Percentiles rank a stretch among this genome's conserved stretches.
Conservation (phyloP, 306 rosid genomes). For the Cyclanthera cordifolia region DNA sequence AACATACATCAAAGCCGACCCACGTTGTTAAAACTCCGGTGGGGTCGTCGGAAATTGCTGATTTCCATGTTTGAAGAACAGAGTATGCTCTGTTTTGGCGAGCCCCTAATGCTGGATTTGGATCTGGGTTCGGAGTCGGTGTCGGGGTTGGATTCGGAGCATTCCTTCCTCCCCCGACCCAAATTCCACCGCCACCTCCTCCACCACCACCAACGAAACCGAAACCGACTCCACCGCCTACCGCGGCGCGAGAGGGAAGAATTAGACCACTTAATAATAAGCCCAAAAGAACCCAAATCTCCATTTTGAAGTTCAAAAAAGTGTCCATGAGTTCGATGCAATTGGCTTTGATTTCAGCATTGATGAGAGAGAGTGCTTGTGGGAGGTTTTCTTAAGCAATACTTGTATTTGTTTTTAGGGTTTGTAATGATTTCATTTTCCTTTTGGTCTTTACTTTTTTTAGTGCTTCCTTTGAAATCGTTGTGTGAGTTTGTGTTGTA, state of each 20-base stretch:
- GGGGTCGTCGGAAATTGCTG: conserved; percentile 78
- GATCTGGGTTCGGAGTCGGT: neutral
- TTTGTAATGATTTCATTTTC: neutral
- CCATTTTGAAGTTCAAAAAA: conserved; percentile 38
- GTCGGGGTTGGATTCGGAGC: conserved; percentile 18
- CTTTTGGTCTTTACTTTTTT: neutral
- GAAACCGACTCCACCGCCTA: conserved; percentile 14
- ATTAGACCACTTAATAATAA: neutral
- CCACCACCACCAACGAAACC: conserved; percentile 16
- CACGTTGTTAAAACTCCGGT: conserved; percentile 41
- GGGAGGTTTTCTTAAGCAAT: neutral
- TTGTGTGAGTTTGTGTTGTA: neutral
- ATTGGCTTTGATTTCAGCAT: neutral
- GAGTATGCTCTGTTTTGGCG: conserved; percentile 46
- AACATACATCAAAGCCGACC: conserved; percentile 73
- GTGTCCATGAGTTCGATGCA: neutral
- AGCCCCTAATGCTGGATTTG: conserved; percentile 34
- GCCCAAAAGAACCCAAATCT: conserved; percentile 26
- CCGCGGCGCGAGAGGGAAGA: neutral
- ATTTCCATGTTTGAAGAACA: conserved; percentile 86
- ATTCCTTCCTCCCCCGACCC: conserved; percentile 56
- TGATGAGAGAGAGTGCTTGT: neutral
- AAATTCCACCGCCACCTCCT: conserved; percentile 23
- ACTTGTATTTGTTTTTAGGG: neutral
- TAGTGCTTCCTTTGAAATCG: neutral